Conservation (phyloP, 352 stramenopile species). For the Pythium periplocum region DNA sequence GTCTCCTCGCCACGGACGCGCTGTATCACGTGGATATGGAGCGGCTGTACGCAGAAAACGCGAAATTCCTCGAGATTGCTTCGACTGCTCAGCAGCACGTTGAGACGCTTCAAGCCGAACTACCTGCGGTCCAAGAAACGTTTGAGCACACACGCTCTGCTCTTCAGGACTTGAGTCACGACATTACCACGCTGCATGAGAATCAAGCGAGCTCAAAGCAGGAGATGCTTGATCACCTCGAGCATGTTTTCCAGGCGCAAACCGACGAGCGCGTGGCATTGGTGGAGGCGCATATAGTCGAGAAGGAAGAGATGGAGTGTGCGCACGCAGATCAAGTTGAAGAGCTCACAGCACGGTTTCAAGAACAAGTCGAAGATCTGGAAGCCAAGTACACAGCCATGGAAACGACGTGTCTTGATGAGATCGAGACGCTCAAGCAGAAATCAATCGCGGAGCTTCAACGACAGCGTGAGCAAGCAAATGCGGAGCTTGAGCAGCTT, state of each 20-base stretch:
- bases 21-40: conserved; percentile 51
- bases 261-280: conserved; percentile 42
- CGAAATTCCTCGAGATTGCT: conserved; percentile 64
- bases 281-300: conserved; percentile 25
- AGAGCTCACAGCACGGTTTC: conserved; percentile 21
- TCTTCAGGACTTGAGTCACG: conserved; percentile 29
- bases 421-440: conserved; percentile 32
- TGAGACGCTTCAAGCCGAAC: conserved; percentile 39
- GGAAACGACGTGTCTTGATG: conserved; percentile 26
- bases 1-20: conserved; percentile 30
- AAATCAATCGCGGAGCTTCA: conserved; percentile 11
- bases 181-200: conserved; percentile 40
- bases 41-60: conserved; percentile 28
- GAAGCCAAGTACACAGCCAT: conserved; percentile 23
- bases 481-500: conserved; percentile 15
- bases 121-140: conserved; percentile 28
- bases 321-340: conserved; percentile 20
- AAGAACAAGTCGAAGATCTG: conserved; percentile 21
- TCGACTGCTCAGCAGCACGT: conserved; percentile 43
- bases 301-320: conserved; percentile 24
- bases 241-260: conserved; percentile 31
- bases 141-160: conserved; percentile 31
- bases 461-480: conserved; percentile 3
- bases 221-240: conserved; percentile 38
- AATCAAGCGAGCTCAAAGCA: conserved; percentile 31